Conservation (phyloP, 2,329 filamentous ascomycete genomes). For the Trichoderma lentiforme region DNA sequence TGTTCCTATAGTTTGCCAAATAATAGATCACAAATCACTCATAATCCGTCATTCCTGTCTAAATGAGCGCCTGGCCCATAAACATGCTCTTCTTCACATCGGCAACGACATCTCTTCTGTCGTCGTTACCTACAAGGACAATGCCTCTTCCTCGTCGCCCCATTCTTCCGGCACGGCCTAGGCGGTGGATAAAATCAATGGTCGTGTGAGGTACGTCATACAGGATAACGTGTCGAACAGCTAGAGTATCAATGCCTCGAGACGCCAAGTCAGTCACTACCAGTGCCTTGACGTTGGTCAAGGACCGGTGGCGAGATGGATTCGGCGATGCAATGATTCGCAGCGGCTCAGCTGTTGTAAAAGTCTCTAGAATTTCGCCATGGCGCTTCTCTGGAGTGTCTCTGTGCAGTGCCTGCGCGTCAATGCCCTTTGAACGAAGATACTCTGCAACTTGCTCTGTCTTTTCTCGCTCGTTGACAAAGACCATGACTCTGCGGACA, state of each 20-base stretch:
- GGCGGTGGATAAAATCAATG: conserved; percentile 95
- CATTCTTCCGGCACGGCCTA: conserved; percentile 91
- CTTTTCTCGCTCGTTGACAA: conserved; percentile 93
- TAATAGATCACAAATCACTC: neutral
- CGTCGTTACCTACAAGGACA: conserved; percentile 84
- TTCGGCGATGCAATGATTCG: conserved; percentile 30
- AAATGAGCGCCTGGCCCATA: conserved; percentile 74
- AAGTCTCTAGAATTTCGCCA: conserved; percentile 71
- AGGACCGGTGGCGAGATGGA: conserved; percentile 43
- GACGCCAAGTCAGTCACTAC: conserved; percentile 93
- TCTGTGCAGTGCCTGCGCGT: conserved; percentile 79
- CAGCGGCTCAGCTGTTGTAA: conserved; percentile 55
- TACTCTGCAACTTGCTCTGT: conserved; percentile 77
- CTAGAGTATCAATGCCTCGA: conserved; percentile 88
- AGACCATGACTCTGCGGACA: conserved; percentile 85
- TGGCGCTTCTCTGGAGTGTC: conserved; percentile 78
- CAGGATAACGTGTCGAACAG: conserved; percentile 85
- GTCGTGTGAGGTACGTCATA: conserved; percentile 98
- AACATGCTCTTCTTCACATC: conserved; percentile 91
- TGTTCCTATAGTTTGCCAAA: neutral
- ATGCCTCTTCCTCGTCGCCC: conserved; percentile 83
- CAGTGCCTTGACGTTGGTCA: conserved; percentile 82
- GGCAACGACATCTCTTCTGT: conserved; percentile 83
- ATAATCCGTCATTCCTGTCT: conserved; percentile 23
- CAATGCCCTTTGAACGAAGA: conserved; percentile 79